Percentiles rank a stretch among this genome's conserved stretches.
Evolutionary conservation across 139 green algal species (phyloP).

Genomic region (Chlamydomonas incerta): DNA sequence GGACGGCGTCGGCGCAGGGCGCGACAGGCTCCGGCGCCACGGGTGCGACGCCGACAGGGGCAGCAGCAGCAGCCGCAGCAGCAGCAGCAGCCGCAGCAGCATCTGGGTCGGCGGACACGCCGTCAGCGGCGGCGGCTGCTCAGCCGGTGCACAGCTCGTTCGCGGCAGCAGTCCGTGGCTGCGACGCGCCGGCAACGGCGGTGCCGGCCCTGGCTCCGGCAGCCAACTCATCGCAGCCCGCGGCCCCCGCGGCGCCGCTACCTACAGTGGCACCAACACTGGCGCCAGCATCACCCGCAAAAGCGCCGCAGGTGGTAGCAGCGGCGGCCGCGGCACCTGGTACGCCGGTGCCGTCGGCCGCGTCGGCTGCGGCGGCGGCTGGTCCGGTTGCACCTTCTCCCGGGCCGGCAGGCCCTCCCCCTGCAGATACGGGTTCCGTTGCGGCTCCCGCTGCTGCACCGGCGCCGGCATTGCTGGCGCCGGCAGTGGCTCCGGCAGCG

Average conservation of each 20-base stretch:
- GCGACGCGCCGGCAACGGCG: too few species aligned
- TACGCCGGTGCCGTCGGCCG: too few species aligned
- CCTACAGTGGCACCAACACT: too few species aligned
- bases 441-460: too few species aligned
- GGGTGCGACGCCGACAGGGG: too few species aligned
- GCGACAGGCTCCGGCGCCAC: too few species aligned
- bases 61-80: background rate
- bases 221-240: background rate
- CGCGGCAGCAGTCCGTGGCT: slow-evolving; percentile 10
- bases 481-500: background rate
- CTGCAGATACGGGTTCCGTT: too few species aligned
- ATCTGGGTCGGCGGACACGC: background rate
- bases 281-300: background rate
- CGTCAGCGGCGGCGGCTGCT: background rate
- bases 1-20: background rate
- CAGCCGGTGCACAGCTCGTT: background rate
- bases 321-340: background rate
- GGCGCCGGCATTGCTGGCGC: too few species aligned
- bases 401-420: too few species aligned
- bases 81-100: background rate
- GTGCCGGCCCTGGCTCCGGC: background rate
- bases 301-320: background rate
- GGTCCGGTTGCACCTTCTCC: too few species aligned
- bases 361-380: too few species aligned
- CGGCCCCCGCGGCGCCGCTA: too few species aligned